Evolutionary conservation across 768 basidiomycete species (phyloP).

Genomic region (Erythrobasidium yunnanense): DNA sequence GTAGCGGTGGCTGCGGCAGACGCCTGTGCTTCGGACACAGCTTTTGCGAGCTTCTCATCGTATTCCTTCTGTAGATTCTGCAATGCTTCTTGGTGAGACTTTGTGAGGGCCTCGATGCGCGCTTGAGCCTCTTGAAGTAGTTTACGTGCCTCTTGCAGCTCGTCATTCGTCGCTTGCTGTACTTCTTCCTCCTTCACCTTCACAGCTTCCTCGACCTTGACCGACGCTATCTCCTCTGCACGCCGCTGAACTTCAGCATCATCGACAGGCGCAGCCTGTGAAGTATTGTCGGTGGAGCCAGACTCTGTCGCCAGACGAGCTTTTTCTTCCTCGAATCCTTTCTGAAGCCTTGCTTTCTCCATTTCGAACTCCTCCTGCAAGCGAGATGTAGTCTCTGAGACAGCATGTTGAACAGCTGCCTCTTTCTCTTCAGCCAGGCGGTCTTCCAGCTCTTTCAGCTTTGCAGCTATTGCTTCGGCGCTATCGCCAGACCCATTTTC

Average conservation of each 20-base stretch:
- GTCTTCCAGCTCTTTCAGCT: slow-evolving; percentile 19
- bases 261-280: slow-evolving; percentile 30
- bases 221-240: slow-evolving; percentile 23
- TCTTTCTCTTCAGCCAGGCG: slow-evolving; percentile 23
- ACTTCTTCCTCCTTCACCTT: slow-evolving; percentile 46
- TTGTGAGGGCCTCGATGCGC: slow-evolving; percentile 37
- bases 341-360: slow-evolving; percentile 51
- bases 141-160: slow-evolving; percentile 52
- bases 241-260: slow-evolving; percentile 29
- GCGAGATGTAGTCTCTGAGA: slow-evolving; percentile 17
- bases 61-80: slow-evolving; percentile 39
- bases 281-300: no score
- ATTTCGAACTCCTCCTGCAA: slow-evolving; percentile 41
- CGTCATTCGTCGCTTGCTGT: slow-evolving; percentile 50
- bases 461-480: slow-evolving; percentile 23
- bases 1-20: no score
- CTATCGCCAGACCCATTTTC: slow-evolving; percentile 25
- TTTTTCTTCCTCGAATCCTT: slow-evolving; percentile 53
- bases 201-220: slow-evolving; percentile 39
- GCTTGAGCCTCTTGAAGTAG: not conserved
- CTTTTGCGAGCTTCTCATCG: slow-evolving; percentile 48
- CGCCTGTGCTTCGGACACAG: slow-evolving; percentile 44
- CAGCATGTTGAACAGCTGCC: slow-evolving; percentile 28
- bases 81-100: slow-evolving; percentile 45
- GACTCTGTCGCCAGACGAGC: no score